Evolutionary conservation across 257 asterid genomes (phyloP), one percentile per base, ranked within the genome.

Genomic region (Gynochthodes officinalis): DNA sequence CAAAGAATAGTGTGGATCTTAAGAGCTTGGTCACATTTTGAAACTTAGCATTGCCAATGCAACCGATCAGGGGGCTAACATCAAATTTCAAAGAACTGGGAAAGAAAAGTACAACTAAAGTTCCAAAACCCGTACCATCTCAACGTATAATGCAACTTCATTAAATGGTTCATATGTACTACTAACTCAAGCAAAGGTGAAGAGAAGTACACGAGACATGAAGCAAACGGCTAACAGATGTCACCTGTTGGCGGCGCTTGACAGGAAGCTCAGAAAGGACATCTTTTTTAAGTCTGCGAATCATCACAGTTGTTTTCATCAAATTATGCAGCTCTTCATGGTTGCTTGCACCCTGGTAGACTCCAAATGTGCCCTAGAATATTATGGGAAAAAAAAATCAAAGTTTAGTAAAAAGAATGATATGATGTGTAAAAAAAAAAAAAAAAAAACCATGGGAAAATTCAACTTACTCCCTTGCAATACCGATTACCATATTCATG

Each of bases 341-440:
- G 81, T 94, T 94, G 75, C 97, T 91, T 76, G 99, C 96, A 80
- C 99, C 99, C 88, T 91, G 97, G 81, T 91, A 94, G 75, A 80
- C 66, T 76, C 99, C 99, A 84, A 91, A 94, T 54, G 82, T 10
- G 53, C 97, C 97, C 98, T 91, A 83, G 53, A 73, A 76, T 58
- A 46, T 68, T 37, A 68, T 40, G 1, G 43, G 35, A 18, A 50
- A n/a, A 18, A 50, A n/a, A 43, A 21, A 7, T 50, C 8, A 7
- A 61, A 35, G 12, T 27, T 33, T 30, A 0, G 52, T 15, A 50
- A 33, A 50, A 3, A 25, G 15, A 13, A 64, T 39, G 23, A 64
- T 52, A 58, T 70, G 66, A 48, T 49, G 33, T 68, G 27, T 39
- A 33, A 4, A 48, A 19, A 77, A 44, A 60, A 16, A 37, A 27